Conservation (phyloP, 176 grass and related monocot species). For the Triticum aestivum region IWGSC_CS_RefSeq_v2.1 NC_057807.1:302723944-302724443, state of each 20-base stretch:
- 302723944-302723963: slow-evolving; percentile 15
- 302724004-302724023: slow-evolving; percentile 43
- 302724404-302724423: neutral
- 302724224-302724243: neutral
- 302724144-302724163: slow-evolving; percentile 49
- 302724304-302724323: slow-evolving; percentile 66
- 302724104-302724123: slow-evolving; percentile 58
- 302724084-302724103: slow-evolving; percentile 76
- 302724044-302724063: slow-evolving; percentile 74
- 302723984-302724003: neutral
- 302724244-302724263: slow-evolving; percentile 14
- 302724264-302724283: slow-evolving; percentile 77
- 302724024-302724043: slow-evolving; percentile 64
- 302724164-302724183: slow-evolving; percentile 12
- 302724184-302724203: slow-evolving; percentile 7
- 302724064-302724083: slow-evolving; percentile 70
- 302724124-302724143: slow-evolving; percentile 68
- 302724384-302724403: neutral
- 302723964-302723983: neutral
- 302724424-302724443: neutral
- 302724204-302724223: neutral
- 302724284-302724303: slow-evolving; percentile 48
- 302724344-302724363: slow-evolving; percentile 3
- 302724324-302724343: slow-evolving; percentile 59
- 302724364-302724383: neutral